These are phyloP conservation scores for Aspergillus nidulans DNA, from an alignment of 495 filamentous ascomycete species.

Conservation along the genomic window DNA sequence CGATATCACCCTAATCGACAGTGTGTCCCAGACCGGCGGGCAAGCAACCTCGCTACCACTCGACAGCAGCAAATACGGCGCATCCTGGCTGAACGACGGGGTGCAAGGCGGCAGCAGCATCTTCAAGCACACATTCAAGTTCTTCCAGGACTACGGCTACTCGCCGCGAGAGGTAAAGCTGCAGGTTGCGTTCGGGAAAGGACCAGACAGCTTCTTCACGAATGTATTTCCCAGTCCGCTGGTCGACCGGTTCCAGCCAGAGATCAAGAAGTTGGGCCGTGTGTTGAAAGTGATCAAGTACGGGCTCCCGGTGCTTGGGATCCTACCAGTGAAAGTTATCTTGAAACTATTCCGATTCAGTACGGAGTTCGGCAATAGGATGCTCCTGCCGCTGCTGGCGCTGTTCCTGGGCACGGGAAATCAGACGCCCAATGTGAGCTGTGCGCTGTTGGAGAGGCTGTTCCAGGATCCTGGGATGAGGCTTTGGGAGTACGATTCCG, in stretches of 20 bases:
- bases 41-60: slow-evolving; percentile 76
- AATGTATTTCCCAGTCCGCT: slow-evolving; percentile 73
- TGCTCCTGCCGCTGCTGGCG: slow-evolving; percentile 71
- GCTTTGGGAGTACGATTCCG: slow-evolving; percentile 69
- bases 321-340: slow-evolving; percentile 68
- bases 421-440: slow-evolving; percentile 70
- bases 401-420: slow-evolving; percentile 79
- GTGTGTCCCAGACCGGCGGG: slow-evolving; percentile 63
- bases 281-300: slow-evolving; percentile 66
- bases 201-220: slow-evolving; percentile 67
- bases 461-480: slow-evolving; percentile 70
- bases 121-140: slow-evolving; percentile 78
- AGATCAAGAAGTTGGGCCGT: slow-evolving; percentile 61
- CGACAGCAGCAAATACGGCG: slow-evolving; percentile 61
- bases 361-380: slow-evolving; percentile 66
- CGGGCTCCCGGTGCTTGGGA: slow-evolving; percentile 65
- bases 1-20: slow-evolving; percentile 69
- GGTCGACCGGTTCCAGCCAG: slow-evolving; percentile 54
- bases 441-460: slow-evolving; percentile 69
- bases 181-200: slow-evolving; percentile 80
- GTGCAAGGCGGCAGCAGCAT: slow-evolving; percentile 77
- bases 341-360: slow-evolving; percentile 68
- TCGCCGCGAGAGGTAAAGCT: slow-evolving; percentile 66
- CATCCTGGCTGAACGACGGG: slow-evolving; percentile 78
- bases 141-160: slow-evolving; percentile 66